Conservation (phyloP, 768 basidiomycete species). For the Suillus subalutaceus region DNA sequence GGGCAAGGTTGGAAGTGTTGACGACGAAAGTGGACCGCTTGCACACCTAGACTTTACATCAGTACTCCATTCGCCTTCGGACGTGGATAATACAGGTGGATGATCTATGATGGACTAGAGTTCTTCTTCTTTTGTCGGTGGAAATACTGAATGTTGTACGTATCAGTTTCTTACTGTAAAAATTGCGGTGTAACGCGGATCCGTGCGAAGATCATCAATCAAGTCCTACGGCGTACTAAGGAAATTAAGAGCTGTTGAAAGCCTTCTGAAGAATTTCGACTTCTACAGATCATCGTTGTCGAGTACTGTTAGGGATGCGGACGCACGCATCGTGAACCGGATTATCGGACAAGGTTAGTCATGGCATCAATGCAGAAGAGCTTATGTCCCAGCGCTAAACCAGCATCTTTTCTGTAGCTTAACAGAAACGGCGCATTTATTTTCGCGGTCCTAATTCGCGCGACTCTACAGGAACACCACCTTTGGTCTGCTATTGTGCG, state of each 20-base stretch:
- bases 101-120: background rate
- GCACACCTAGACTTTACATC: slow-evolving; percentile 15
- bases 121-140: background rate
- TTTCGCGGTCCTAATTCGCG: background rate
- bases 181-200: background rate
- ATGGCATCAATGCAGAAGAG: background rate
- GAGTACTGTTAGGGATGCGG: background rate
- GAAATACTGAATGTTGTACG: background rate
- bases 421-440: background rate
- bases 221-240: background rate
- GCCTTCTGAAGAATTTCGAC: background rate
- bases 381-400: background rate
- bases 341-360: background rate
- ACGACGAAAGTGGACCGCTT: slow-evolving; percentile 38
- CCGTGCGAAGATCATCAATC: background rate
- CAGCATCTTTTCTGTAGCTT: background rate
- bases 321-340: background rate
- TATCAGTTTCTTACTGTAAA: background rate
- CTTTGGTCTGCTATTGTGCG: background rate
- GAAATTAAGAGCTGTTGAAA: background rate
- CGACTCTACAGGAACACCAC: background rate
- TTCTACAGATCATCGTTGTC: background rate
- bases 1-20: slow-evolving; percentile 42
- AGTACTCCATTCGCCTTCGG: background rate
- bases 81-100: background rate